phyloP scores from a whole-genome alignment of 2,329 filamentous ascomycete genomes.

The Pyricularia pennisetigena region DNA sequence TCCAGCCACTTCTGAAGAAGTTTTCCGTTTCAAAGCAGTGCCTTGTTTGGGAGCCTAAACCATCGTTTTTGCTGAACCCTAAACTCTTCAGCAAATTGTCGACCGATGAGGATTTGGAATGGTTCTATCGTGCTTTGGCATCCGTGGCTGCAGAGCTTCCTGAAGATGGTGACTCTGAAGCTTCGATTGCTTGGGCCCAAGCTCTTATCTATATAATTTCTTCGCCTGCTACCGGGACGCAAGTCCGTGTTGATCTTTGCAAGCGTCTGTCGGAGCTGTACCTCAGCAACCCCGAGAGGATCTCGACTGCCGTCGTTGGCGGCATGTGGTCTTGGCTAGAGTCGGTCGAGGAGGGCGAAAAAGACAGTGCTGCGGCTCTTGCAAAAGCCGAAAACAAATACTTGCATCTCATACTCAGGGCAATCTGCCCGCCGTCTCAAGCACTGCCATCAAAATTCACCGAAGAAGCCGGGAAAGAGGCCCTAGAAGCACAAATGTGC shows the following conservation, averaged over 20 bases:
- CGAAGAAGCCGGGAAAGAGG: constrained; percentile 30
- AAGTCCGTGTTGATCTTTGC: constrained; percentile 53
- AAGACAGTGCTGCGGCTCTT: constrained; percentile 60
- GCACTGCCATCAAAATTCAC: constrained; percentile 31
- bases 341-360: constrained; percentile 58
- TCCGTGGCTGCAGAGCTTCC: constrained; percentile 47
- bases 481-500: constrained; percentile 62
- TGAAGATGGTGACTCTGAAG: constrained; percentile 33
- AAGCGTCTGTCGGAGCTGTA: constrained; percentile 57
- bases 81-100: constrained; percentile 76
- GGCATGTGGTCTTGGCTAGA: constrained; percentile 77
- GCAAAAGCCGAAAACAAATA: constrained; percentile 56
- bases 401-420: constrained; percentile 50
- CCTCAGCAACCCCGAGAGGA: constrained; percentile 40
- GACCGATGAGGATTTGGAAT: constrained; percentile 64
- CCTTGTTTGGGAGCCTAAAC: constrained; percentile 64
- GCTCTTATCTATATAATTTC: constrained; percentile 72
- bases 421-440: constrained; percentile 53
- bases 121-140: constrained; percentile 63
- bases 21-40: constrained; percentile 54
- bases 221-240: constrained; percentile 48
- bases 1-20: constrained; percentile 44
- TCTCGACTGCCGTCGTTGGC: constrained; percentile 54
- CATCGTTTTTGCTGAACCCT: constrained; percentile 77
- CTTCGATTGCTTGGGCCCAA: constrained; percentile 70